Evolutionary conservation across 2,329 filamentous ascomycete species (phyloP), one percentile per base, ranked within the genome.

Genomic region (Cercospora sesami): DNA sequence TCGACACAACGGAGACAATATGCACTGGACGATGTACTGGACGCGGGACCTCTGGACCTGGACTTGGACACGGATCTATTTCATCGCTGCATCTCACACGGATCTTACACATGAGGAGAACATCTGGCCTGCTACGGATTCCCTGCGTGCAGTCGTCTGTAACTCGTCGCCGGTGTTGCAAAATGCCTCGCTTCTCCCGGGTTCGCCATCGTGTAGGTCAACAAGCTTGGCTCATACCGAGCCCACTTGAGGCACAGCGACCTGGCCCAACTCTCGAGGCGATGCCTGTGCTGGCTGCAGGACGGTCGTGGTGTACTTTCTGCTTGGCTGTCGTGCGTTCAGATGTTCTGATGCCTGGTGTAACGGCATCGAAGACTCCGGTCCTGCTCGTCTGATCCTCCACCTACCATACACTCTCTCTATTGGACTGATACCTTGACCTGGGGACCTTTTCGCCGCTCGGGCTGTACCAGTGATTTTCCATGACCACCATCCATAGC

Each of bases 381-480:
- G 5, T 2, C 42, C 18, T 21, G 8, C 45, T n/a, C 30, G 26
- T 28, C 53, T 55, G 26, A 16, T 18, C 45, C 61, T 63, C 45
- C 30, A 63, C 21, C 31, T 55, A 8, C 61, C 61, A 26, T 63
- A 48, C 21, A 57, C 18, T 14, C 30, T 63, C n/a, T 63, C 61
- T 18, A 55, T 30, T 7, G 61, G 42, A 23, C n/a, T 63, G 28
- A 31, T 26, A 28, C 51, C 51, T 23, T 57, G 51, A n/a, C 51
- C 21, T n/a, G 23, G 51, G 5, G 30, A n/a, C 18, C 42, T 57
- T 9, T 10, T 57, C 12, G 5, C 28, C 6, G 7, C 16, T 26
- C 12, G 30, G 51, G n/a, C 8, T 2, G 28, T 3, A 9, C 21
- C 16, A 16, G 23, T 26, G 14, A 57, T 33, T 14, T 62, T 53